Base-by-base conservation (phyloP, 768 basidiomycete genomes). In the Auricularia sp. region DNA sequence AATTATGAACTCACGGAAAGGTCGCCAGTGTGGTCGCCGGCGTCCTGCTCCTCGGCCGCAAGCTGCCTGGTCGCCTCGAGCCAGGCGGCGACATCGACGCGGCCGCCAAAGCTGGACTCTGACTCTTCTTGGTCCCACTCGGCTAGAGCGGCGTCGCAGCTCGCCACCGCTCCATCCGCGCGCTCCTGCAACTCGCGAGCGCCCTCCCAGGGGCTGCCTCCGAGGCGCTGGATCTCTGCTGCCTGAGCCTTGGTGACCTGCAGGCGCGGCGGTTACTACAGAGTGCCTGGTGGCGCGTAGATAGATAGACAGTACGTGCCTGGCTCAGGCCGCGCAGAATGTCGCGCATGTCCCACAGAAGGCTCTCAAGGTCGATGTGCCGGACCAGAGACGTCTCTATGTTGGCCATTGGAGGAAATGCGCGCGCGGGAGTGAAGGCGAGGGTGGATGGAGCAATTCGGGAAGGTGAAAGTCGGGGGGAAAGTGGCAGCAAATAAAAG, bases 181-280 rank as follows among this genome's bases (percentile, higher is more conserved):
- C 56, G 56, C 56, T 59, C 56, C 34, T 59, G 56, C 56, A 59
- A 59, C 56, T 59, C 56, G 56, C 34, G 56, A 8, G 56, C 56
- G 56, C 56, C 56, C 29, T 59, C 56, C 56, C 56, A 59, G 10
- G 56, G 56, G 56, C 23, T 33, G 23, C 56, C 56, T 21, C 56
- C 56, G 56, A 59, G 56, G 34, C 56, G 56, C 56, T 59, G 23
- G 34, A 59, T 59, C 29, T 59, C 56, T 10, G 56, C 56, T 14
- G 56, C 14, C 56, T 59, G 56, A 29, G 56, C 56, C 14, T 23
- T 14, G 18, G 29, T 29, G 56, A 59, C 56, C 56, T 51, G 21
- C 39, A 42, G 4, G 1, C 39, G 12, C 8, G 3, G 39, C 3
- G 39, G 39, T 42, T 3, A 29, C 39, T 14, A 8, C 39, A 14